phyloP scores from a whole-genome alignment of 1,139 yeast genomes.

The Taphrina flavorubra region DNA sequence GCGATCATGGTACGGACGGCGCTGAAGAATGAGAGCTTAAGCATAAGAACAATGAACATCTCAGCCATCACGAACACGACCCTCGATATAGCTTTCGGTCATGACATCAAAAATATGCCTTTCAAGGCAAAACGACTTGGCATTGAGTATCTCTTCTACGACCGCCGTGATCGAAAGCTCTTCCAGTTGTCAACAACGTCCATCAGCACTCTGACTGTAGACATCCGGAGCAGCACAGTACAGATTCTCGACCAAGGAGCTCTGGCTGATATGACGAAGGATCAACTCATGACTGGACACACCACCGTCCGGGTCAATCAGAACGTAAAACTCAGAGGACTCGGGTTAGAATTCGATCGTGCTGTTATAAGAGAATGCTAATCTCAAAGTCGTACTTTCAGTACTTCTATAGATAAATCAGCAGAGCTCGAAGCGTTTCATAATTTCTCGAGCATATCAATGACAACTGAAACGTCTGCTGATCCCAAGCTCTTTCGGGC shows the following conservation, averaged over 20 bases:
- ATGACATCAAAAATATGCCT: neutral
- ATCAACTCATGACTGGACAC: neutral
- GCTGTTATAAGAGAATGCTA: neutral
- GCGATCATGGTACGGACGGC: neutral
- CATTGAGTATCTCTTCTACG: neutral
- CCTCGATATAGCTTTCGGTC: neutral
- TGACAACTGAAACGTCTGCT: neutral
- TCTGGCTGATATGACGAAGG: neutral
- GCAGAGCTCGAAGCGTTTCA: neutral
- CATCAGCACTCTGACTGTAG: neutral
- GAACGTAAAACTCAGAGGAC: neutral
- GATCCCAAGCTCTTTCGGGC: neutral
- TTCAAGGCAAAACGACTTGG: neutral
- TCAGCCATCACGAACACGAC: conserved; percentile 2
- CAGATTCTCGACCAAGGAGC: neutral
- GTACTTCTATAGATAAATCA: neutral
- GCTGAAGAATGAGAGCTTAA: neutral
- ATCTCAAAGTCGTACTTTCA: neutral
- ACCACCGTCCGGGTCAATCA: neutral
- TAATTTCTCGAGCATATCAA: neutral
- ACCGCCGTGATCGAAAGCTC: conserved; percentile 5
- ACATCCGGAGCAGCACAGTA: neutral
- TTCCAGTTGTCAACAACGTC: neutral
- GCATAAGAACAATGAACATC: neutral
- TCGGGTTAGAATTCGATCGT: neutral